Evolutionary conservation across 371 early-diverging fungal species (phyloP).

Genomic region (Dentiscutata heterogama): DNA sequence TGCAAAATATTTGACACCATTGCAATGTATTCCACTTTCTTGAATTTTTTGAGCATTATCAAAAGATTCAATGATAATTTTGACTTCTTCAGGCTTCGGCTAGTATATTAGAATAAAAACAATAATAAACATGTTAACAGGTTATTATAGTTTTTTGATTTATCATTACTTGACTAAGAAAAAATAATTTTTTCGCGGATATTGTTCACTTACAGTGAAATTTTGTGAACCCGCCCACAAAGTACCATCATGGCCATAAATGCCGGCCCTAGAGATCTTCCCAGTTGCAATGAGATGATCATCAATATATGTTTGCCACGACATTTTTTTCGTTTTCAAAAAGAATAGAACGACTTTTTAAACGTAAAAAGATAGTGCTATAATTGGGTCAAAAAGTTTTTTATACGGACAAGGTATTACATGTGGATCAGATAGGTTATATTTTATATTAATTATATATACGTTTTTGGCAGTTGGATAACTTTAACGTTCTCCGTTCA

Average conservation of each 20-base stretch:
- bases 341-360: not conserved
- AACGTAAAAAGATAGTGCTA: too few species aligned
- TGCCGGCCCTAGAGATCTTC: constrained; percentile 78
- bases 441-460: too few species aligned
- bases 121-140: not conserved
- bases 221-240: constrained; percentile 83
- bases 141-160: not conserved
- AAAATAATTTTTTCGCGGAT: constrained; percentile 9
- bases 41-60: constrained; percentile 64
- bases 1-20: constrained; percentile 79
- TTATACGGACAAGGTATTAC: too few species aligned
- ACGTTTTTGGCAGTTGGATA: too few species aligned
- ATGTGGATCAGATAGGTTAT: too few species aligned
- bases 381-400: too few species aligned
- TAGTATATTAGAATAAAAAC: constrained; percentile 49
- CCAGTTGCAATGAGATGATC: constrained; percentile 85
- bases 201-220: constrained; percentile 65
- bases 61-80: constrained; percentile 72
- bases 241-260: constrained; percentile 82
- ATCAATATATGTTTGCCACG: constrained; percentile 35
- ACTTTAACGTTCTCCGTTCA: too few species aligned
- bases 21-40: constrained; percentile 75
- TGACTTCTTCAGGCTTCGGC: constrained; percentile 68
- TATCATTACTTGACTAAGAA: not conserved
- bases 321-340: constrained; percentile 14